These are phyloP conservation scores for Globisporangium nagaii DNA, from an alignment of 352 stramenopile species.

Conservation along the genomic window DNA sequence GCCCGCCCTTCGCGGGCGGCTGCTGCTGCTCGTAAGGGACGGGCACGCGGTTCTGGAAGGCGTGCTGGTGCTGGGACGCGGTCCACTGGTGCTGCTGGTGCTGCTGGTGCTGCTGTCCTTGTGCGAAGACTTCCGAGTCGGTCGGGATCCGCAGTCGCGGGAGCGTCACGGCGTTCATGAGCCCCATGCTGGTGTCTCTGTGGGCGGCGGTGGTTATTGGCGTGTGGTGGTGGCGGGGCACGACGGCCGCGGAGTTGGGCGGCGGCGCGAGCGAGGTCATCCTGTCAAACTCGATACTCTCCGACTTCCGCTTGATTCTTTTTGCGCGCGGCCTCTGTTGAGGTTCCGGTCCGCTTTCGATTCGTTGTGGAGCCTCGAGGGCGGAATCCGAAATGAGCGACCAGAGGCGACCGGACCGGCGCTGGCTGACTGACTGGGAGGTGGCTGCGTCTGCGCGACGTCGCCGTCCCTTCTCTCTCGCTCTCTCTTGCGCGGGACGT, in stretches of 20 bases:
- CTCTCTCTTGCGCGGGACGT: too few relatives aligned
- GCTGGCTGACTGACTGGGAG: too few relatives aligned
- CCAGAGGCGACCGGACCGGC: too few relatives aligned
- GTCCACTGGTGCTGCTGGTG: background rate
- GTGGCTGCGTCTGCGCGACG: too few relatives aligned
- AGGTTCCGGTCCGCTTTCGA: too few relatives aligned
- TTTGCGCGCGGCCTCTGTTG: too few relatives aligned
- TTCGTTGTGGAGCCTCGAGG: constrained; percentile 1
- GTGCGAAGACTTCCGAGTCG: constrained; percentile 13
- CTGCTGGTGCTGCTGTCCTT: constrained; percentile 8
- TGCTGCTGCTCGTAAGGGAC: background rate
- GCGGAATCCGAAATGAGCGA: constrained; percentile 6
- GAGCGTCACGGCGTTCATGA: constrained; percentile 10
- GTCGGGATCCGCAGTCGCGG: constrained; percentile 13
- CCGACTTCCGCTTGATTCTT: too few relatives aligned
- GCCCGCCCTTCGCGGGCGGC: constrained; percentile 7
- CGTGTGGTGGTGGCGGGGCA: background rate
- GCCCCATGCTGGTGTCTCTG: background rate
- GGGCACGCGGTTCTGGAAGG: too few relatives aligned
- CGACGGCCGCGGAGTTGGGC: too few relatives aligned
- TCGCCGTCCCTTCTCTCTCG: background rate
- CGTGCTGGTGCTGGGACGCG: constrained; percentile 10
- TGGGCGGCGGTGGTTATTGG: background rate
- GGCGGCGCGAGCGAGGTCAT: background rate
- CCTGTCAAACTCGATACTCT: too few relatives aligned